phyloP scores from a whole-genome alignment of 2,329 filamentous ascomycete genomes.

The Cadophora luteo-olivacea region DNA sequence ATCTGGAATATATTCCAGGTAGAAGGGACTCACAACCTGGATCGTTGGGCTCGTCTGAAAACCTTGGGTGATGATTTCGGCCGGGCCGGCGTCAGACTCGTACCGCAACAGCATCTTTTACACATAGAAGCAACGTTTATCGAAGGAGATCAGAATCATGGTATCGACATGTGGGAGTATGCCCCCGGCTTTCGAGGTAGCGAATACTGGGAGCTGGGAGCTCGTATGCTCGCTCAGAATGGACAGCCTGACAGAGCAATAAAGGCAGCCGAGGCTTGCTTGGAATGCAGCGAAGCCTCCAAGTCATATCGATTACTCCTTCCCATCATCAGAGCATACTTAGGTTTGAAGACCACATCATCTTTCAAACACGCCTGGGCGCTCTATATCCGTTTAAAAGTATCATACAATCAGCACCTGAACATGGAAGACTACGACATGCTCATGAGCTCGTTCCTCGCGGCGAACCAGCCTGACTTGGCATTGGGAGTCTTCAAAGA shows the following conservation, averaged over 20 bases:
- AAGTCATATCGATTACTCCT: constrained; percentile 64
- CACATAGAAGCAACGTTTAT: constrained; percentile 74
- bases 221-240: constrained; percentile 65
- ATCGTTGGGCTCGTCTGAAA: constrained; percentile 66
- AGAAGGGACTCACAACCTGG: constrained; percentile 54
- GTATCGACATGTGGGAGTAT: constrained; percentile 45
- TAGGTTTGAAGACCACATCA: constrained; percentile 55
- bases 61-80: constrained; percentile 71
- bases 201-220: constrained; percentile 68
- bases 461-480: constrained; percentile 66
- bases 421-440: constrained; percentile 78
- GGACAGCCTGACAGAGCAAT: constrained; percentile 66
- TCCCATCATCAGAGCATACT: constrained; percentile 71
- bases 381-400: constrained; percentile 69
- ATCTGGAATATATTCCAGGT: constrained; percentile 67
- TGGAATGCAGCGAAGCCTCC: constrained; percentile 50
- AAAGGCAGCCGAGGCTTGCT: constrained; percentile 59
- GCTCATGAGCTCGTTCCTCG: constrained; percentile 73
- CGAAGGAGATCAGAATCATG: constrained; percentile 57
- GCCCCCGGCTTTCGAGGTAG: not conserved
- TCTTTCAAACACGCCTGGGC: constrained; percentile 67
- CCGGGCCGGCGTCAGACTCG: constrained; percentile 61
- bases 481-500: constrained; percentile 83
- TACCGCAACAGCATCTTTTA: constrained; percentile 64
- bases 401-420: constrained; percentile 64